A percentile compares a stretch with the other conserved stretches of the same genome.
Conservation (phyloP, 805 yeast genomes). For the Yarrowia hollandica region DNA sequence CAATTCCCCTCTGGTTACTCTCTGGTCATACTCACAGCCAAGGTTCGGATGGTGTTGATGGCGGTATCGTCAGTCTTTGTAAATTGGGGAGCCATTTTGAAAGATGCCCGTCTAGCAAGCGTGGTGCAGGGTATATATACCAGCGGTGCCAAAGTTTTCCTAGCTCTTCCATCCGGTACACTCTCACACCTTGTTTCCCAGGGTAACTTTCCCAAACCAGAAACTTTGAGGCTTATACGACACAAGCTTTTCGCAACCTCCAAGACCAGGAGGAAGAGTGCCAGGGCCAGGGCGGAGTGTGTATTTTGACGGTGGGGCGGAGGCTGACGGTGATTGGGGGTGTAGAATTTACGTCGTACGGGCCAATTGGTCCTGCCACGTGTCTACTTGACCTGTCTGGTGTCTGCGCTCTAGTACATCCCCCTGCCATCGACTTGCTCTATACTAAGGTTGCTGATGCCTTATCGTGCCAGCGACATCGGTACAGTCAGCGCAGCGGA, state of each 20-base stretch:
- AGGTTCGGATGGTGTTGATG: constrained; percentile 81
- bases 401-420: no score
- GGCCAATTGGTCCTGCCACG: no score
- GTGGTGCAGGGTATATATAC: constrained; percentile 18
- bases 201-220: constrained; percentile 20
- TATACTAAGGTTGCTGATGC: constrained; percentile 15
- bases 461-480: constrained; percentile 25
- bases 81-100: constrained; percentile 38
- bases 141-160: constrained; percentile 22
- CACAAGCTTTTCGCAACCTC: constrained; percentile 15
- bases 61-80: constrained; percentile 70
- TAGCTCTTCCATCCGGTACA: constrained; percentile 25
- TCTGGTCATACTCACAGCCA: constrained; percentile 62
- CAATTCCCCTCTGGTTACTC: not conserved
- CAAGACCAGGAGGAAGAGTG: constrained; percentile 4
- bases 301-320: no score
- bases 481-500: constrained; percentile 1
- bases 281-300: not conserved
- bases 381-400: no score
- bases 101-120: constrained; percentile 17
- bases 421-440: not conserved
- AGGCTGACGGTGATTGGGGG: no score
- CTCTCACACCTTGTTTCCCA: constrained; percentile 2
- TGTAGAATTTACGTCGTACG: no score
- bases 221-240: not conserved